phyloP scores from a whole-genome alignment of 192 early-diverging fungal species.

The Linnemannia elongata region DNA sequence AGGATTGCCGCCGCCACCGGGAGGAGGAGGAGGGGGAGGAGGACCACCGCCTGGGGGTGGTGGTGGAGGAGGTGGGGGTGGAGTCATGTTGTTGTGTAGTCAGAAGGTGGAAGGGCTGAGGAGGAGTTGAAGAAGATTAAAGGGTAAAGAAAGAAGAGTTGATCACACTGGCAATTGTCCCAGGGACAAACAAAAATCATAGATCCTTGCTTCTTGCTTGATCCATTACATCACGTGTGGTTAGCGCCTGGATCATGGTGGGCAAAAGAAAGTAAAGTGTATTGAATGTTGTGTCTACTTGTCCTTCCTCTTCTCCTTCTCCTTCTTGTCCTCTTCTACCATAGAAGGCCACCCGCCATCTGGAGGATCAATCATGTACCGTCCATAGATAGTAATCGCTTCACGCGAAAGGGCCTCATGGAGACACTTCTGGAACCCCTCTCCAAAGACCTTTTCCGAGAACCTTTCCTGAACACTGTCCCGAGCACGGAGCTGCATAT shows the following conservation, averaged over 20 bases:
- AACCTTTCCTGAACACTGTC: conserved; percentile 75
- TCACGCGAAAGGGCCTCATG: conserved; percentile 35
- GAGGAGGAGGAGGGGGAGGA: conserved; percentile 29
- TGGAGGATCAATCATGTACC: conserved; percentile 30
- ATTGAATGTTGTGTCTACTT: not conserved
- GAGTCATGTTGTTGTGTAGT: not conserved
- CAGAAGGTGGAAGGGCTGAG: not conserved
- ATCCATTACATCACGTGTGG: too few relatives aligned
- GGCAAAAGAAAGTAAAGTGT: too few relatives aligned
- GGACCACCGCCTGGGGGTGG: conserved; percentile 22
- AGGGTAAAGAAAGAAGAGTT: not conserved
- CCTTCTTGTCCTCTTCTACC: not conserved
- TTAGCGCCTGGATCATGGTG: too few relatives aligned
- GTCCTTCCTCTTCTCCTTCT: not conserved
- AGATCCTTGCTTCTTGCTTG: too few relatives aligned
- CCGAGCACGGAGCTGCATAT: conserved; percentile 74
- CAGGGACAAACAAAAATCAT: too few relatives aligned
- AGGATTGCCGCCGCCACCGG: not conserved
- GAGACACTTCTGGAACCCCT: conserved; percentile 28
- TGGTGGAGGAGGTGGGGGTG: conserved; percentile 8
- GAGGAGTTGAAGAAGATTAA: not conserved
- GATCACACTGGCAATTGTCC: not conserved
- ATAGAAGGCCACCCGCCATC: conserved; percentile 2
- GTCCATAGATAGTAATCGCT: conserved; percentile 40
- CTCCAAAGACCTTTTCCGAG: conserved; percentile 70